Percentiles rank a stretch among this genome's conserved stretches.
These are phyloP conservation scores for Heterobasidion irregulare DNA, from an alignment of 1,284 basidiomycete genomes.

Conservation along the genomic window DNA sequence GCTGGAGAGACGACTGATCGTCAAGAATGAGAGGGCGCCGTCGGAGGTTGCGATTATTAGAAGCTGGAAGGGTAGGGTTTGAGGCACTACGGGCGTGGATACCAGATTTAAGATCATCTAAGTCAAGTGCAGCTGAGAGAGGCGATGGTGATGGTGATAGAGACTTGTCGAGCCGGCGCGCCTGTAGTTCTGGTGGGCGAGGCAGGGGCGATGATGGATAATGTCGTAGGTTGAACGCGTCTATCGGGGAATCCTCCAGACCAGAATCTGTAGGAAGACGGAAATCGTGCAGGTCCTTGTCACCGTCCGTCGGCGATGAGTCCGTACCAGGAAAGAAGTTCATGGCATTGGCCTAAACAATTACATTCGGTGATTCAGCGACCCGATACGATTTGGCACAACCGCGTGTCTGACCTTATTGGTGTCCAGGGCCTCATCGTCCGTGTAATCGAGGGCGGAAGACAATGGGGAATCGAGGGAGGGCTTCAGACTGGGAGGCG, in stretches of 20 bases:
- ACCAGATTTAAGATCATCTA: conserved; percentile 3
- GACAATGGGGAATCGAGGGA: conserved; percentile 2
- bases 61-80: conserved; percentile 11
- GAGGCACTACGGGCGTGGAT: conserved; percentile 14
- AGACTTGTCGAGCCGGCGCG: conserved; percentile 9
- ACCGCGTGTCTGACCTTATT: background rate
- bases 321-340: background rate
- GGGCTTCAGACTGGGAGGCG: conserved; percentile 5
- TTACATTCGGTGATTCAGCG: background rate
- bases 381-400: background rate
- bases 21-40: conserved; percentile 30
- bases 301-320: background rate
- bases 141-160: conserved; percentile 10
- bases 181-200: background rate
- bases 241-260: background rate
- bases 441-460: background rate
- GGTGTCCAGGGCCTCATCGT: conserved; percentile 5
- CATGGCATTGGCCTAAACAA: background rate
- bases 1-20: conserved; percentile 28
- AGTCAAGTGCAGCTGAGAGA: conserved; percentile 4
- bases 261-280: background rate
- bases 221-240: background rate
- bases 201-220: background rate
- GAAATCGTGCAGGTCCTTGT: background rate
- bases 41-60: conserved; percentile 19